Conservation (phyloP, 2,329 filamentous ascomycete species). For the Scedosporium apiospermum region DNA sequence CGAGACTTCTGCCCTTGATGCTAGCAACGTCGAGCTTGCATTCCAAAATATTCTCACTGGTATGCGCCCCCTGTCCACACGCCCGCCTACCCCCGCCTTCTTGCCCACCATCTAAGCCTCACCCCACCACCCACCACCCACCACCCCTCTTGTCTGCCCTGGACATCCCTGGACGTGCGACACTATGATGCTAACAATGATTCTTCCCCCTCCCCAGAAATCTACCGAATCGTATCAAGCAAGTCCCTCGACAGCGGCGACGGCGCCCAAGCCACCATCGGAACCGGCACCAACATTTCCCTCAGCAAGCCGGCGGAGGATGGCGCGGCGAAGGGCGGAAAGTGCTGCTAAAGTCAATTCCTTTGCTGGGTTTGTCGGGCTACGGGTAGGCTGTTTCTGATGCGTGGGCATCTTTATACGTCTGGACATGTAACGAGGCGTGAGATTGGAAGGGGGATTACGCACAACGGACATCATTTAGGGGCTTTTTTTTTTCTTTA, state of each 20-base stretch:
- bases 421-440: slow-evolving; percentile 6
- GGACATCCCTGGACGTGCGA: slow-evolving; percentile 9
- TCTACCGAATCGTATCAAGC: slow-evolving; percentile 97
- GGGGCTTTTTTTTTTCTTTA: slow-evolving; percentile 4
- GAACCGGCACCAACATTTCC: slow-evolving; percentile 72
- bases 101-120: neutral
- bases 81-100: neutral
- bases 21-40: slow-evolving; percentile 96
- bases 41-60: slow-evolving; percentile 99
- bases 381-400: slow-evolving; percentile 5
- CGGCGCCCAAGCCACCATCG: slow-evolving; percentile 67
- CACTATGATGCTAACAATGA: slow-evolving; percentile 8
- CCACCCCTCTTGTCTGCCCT: neutral
- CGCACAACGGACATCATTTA: slow-evolving; percentile 8
- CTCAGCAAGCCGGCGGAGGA: slow-evolving; percentile 79
- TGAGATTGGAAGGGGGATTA: neutral
- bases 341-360: slow-evolving; percentile 59
- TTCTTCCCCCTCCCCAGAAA: slow-evolving; percentile 51
- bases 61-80: slow-evolving; percentile 32
- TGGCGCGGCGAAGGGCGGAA: slow-evolving; percentile 63
- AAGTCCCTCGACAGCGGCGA: slow-evolving; percentile 92
- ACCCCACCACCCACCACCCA: neutral
- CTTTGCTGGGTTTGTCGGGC: slow-evolving; percentile 4
- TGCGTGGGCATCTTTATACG: slow-evolving; percentile 4
- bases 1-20: slow-evolving; percentile 96